Base-by-base conservation (phyloP, 164 flowering plant species). In the Cinnamomum micranthum region DNA sequence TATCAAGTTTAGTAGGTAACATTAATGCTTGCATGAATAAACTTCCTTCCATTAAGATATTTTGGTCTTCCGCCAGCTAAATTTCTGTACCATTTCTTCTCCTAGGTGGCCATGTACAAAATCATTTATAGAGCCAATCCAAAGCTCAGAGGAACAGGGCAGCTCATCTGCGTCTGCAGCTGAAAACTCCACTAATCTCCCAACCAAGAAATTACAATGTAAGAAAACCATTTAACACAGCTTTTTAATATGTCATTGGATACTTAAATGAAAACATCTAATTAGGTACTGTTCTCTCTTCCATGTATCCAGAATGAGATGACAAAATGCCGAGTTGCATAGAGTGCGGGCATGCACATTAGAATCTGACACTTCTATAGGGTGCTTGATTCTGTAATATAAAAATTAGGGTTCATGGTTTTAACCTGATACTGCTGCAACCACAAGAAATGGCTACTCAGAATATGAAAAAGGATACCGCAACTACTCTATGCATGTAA, bases 1-100 rank as follows among this genome's bases (percentile, higher is more conserved):
- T 31, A 85, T 88, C 68, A 83, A 80, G 82, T 83, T 89, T 50
- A 88, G 92, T 86, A 85, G 88, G 91, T 87, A 55, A 15, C 20
- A 81, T n/a, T 10, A 3, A 27, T 66, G 19, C 47, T 41, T 73
- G 47, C 28, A 60, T 31, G 25, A 63, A 41, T 68, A 70, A 63
- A 23, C 2, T 65, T 9, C 10, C 69, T 65, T 13, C 68, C 52
- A 51, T 2, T 6, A 22, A 20, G 60, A 31, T 12, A 60, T 50
- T 20, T 19, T 58, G 22, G 67, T 28, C 24, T 33, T n/a, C 65
- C 20, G 3, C 63, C 28, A 20, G 17, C 35, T 66, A 75, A 79
- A 23, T 25, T 31, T 63, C 10, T 50, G 2, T 71, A 65, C 10
- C 65, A 41, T 59, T 23, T 69, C 31, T 58, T 68, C 70, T 60